A percentile compares a stretch with the other conserved stretches of the same genome.
phyloP scores from a whole-genome alignment of 306 rosid species.

The Notholithocarpus densiflorus region DNA sequence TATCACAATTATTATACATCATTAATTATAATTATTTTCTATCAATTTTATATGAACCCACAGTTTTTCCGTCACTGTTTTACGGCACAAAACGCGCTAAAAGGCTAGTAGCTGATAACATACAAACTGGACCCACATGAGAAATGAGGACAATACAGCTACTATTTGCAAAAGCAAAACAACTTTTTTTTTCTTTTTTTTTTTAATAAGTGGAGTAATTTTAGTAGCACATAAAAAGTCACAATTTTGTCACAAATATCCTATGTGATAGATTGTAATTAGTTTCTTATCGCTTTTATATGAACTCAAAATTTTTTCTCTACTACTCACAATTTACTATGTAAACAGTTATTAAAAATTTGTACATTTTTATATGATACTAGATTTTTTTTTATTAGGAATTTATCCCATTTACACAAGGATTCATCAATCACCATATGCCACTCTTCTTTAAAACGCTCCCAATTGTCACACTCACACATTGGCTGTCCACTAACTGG shows the following conservation, averaged over 20 bases:
- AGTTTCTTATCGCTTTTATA: too few species aligned
- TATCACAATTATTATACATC: fast-evolving
- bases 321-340: too few species aligned
- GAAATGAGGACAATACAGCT: too few species aligned
- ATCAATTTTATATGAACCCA: fast-evolving
- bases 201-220: fast-evolving
- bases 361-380: neutral
- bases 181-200: too few species aligned
- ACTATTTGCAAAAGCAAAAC: too few species aligned
- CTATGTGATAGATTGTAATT: too few species aligned
- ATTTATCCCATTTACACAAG: neutral
- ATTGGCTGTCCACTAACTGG: slow-evolving; percentile 29
- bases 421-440: neutral
- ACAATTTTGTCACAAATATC: too few species aligned
- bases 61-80: fast-evolving
- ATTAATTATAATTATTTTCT: too few species aligned
- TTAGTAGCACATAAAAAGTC: too few species aligned
- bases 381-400: neutral
- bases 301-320: fast-evolving
- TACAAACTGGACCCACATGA: too few species aligned
- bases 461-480: slow-evolving; percentile 8
- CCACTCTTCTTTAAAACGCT: neutral
- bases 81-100: too few species aligned
- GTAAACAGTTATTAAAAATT: fast-evolving
- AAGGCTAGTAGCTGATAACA: too few species aligned